Percentiles rank a stretch among this genome's conserved stretches.
These are phyloP conservation scores for Aureobasidium subglaciale DNA, from an alignment of 2,329 filamentous ascomycete genomes.

Conservation along the genomic window DNA sequence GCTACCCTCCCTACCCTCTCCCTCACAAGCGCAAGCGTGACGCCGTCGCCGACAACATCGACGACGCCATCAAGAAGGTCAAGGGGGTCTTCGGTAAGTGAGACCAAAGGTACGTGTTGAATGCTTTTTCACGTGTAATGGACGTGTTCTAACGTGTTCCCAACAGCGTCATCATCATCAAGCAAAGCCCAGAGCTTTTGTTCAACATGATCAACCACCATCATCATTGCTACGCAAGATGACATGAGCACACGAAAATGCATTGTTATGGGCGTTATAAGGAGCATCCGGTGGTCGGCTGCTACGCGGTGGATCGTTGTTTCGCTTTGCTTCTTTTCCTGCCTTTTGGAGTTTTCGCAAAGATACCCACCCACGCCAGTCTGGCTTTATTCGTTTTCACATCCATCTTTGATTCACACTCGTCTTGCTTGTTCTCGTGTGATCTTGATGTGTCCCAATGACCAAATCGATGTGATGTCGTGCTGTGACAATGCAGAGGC, in stretches of 20 bases:
- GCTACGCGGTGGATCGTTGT: background rate
- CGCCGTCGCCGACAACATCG: background rate
- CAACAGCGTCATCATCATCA: background rate
- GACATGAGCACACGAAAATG: background rate
- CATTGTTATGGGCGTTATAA: background rate
- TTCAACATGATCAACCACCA: background rate
- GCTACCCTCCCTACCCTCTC: background rate
- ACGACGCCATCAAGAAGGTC: slow-evolving; percentile 6
- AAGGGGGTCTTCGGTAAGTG: background rate
- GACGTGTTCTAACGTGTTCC: background rate
- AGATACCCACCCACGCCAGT: background rate
- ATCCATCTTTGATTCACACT: background rate
- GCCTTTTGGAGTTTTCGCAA: background rate
- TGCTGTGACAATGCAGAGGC: background rate
- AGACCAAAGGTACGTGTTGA: background rate
- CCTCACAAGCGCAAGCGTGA: background rate
- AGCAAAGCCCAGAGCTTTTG: background rate
- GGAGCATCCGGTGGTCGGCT: background rate
- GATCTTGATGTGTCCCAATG: background rate
- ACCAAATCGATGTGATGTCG: background rate
- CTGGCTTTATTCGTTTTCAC: background rate
- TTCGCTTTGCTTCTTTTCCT: background rate
- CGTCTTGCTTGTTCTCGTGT: background rate
- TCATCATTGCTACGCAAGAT: background rate
- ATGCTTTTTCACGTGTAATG: background rate